phyloP scores from a whole-genome alignment of 2,329 filamentous ascomycete genomes.

The Cladosporium sphaerospermum region DNA sequence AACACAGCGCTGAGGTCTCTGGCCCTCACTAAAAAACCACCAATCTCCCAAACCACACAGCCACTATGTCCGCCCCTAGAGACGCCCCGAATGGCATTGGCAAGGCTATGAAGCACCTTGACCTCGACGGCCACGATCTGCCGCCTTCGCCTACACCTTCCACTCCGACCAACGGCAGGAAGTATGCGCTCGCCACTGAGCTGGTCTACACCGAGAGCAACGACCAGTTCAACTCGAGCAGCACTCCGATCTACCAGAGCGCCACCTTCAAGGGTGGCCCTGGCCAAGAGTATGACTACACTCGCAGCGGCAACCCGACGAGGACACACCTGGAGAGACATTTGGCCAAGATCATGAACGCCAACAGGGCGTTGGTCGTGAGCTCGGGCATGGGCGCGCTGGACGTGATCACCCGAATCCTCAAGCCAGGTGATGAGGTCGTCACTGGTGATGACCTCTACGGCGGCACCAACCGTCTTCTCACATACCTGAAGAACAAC shows the following conservation, averaged over 20 bases:
- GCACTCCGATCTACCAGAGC: conserved; percentile 93
- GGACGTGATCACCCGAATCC: conserved; percentile 87
- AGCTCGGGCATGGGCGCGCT: conserved; percentile 96
- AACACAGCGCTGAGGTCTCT: conserved; percentile 26
- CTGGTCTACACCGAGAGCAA: conserved; percentile 92
- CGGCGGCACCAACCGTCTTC: conserved; percentile 85
- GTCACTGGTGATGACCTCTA: conserved; percentile 96
- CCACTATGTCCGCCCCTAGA: conserved; percentile 23
- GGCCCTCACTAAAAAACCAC: conserved; percentile 26
- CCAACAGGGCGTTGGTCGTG: conserved; percentile 81
- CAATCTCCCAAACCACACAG: conserved; percentile 10
- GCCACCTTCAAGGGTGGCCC: conserved; percentile 93
- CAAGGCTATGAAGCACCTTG: conserved; percentile 49
- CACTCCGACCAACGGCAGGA: conserved; percentile 75
- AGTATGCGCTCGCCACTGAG: conserved; percentile 92
- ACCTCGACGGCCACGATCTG: conserved; percentile 76
- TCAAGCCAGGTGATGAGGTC: conserved; percentile 91
- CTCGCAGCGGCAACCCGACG: conserved; percentile 93
- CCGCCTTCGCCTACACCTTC: conserved; percentile 91
- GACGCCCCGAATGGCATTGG: conserved; percentile 30
- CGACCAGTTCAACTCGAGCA: conserved; percentile 95
- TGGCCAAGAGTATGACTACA: conserved; percentile 92
- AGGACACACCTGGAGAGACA: conserved; percentile 93
- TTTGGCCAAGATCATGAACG: conserved; percentile 98
- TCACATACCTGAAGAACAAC: conserved; percentile 85